Base-by-base conservation (phyloP, 495 filamentous ascomycete species). In the Xylaria bambusicola region DNA sequence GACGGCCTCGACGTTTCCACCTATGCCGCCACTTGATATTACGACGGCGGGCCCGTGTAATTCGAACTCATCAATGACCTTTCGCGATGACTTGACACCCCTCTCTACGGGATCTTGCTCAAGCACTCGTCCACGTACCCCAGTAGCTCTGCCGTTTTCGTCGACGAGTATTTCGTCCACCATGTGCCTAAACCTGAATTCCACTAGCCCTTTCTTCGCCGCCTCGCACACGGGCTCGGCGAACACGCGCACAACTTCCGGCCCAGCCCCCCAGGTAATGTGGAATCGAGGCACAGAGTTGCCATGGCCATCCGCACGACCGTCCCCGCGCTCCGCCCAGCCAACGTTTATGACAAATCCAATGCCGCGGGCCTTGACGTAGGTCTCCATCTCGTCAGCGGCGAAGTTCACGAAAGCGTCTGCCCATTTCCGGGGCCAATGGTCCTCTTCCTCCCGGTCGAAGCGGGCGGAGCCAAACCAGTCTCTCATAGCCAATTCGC, bases 351-450 rank as follows among this genome's bases (percentile, higher is more conserved):
- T 20, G 9, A 79, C 40, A 59, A 81, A 81, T 1, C 77, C 72
- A 0, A 77, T 41, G 3, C 80, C 80, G 36, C 62, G 64, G 12
- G 65, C 74, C 65, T 77, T 77, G 47, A 81, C 71, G 48, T 82
- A 82, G 24, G 31, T 48, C 69, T 82, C 80, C 72, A 80, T 74
- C 47, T 74, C 76, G 57, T 74, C 73, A 2, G 76, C 68, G 0
- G 80, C 80, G 53, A 82, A 82, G 54, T 79, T 65, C 23, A 82
- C 80, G 63, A 82, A 82, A 6, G 80, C 80, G 62, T 80, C 74
- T 41, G 80, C 80, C 80, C 80, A 82, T 38, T 66, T 63, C 23
- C 76, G 75, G 36, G 79, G 78, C 79, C 79, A 82, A 61, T 64
- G 60, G 63, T 82, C 80, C 58, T 81, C 75, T 20, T 26, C 41